Percentiles rank a stretch among this genome's conserved stretches.
Evolutionary conservation across 306 rosid species (phyloP).

Genomic region (Cucurbita maxima): DNA sequence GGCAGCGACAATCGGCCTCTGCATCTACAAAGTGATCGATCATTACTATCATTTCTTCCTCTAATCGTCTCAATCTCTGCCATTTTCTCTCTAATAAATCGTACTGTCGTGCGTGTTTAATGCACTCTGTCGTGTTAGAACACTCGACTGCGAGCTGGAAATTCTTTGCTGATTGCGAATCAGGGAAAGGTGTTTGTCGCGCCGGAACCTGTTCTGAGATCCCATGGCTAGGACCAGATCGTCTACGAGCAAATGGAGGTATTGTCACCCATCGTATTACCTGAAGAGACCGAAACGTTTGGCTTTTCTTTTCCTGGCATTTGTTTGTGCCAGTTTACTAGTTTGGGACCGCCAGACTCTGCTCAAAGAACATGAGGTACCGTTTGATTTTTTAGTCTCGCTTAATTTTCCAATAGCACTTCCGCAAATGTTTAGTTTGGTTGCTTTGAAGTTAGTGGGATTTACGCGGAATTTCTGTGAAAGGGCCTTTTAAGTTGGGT

Average conservation of each 20-base stretch:
- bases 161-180: not conserved
- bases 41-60: not conserved
- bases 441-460: not conserved
- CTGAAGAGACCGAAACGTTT: constrained; percentile 80
- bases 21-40: not conserved
- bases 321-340: constrained; percentile 40
- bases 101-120: not conserved
- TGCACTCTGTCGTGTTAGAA: not conserved
- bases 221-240: constrained; percentile 75
- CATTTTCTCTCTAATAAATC: not conserved
- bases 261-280: constrained; percentile 67
- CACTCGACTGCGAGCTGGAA: not conserved
- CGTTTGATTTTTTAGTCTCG: not conserved
- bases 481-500: not conserved
- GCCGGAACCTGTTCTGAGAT: constrained; percentile 5
- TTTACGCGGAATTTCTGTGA: not conserved
- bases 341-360: constrained; percentile 95
- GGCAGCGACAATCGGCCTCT: not conserved
- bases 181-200: not conserved
- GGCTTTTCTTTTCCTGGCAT: constrained; percentile 72
- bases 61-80: not conserved
- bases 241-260: constrained; percentile 40
- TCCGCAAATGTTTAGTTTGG: not conserved
- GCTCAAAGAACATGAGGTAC: constrained; percentile 75
- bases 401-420: not conserved